Evolutionary conservation across 225 moss, liverwort and hornwort species (phyloP).

Genomic region (Anthoceros angustus): DNA sequence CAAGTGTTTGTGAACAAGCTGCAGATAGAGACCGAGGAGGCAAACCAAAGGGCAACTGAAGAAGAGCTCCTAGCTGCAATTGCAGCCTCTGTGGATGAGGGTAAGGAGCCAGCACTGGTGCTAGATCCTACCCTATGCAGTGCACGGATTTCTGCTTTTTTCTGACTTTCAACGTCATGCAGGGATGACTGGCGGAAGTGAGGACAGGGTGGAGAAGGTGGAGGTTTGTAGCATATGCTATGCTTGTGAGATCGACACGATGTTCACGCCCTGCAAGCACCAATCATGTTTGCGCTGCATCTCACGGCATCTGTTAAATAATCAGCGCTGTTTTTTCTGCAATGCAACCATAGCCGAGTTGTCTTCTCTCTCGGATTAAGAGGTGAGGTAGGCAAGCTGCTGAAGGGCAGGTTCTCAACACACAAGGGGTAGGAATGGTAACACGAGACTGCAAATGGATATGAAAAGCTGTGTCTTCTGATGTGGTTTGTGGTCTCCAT

Average conservation of each 20-base stretch:
- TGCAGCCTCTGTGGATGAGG: constrained; percentile 12
- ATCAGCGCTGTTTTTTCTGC: constrained; percentile 97
- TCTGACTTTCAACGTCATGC: constrained; percentile 4
- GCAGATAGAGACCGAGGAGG: constrained; percentile 43
- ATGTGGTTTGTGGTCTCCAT: no score
- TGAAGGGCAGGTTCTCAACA: constrained; percentile 13
- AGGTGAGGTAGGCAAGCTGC: constrained; percentile 22
- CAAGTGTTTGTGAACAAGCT: constrained; percentile 58
- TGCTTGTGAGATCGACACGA: constrained; percentile 66
- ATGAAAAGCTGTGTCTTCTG: background rate
- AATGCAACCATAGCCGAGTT: constrained; percentile 49
- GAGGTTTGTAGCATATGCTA: constrained; percentile 92
- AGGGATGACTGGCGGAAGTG: constrained; percentile 25
- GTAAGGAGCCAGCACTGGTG: background rate
- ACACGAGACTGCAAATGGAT: background rate
- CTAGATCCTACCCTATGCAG: background rate
- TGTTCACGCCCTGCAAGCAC: constrained; percentile 91
- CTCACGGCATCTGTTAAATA: constrained; percentile 82
- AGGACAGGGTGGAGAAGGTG: constrained; percentile 39
- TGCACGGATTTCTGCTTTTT: background rate
- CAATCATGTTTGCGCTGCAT: constrained; percentile 88
- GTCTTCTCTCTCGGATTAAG: constrained; percentile 21
- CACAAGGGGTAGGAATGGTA: background rate
- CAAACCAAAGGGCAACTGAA: constrained; percentile 29
- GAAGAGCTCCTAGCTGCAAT: constrained; percentile 35